These are phyloP conservation scores for Tylopilus intermedius DNA, from an alignment of 768 basidiomycete genomes.

Conservation along the genomic window DNA sequence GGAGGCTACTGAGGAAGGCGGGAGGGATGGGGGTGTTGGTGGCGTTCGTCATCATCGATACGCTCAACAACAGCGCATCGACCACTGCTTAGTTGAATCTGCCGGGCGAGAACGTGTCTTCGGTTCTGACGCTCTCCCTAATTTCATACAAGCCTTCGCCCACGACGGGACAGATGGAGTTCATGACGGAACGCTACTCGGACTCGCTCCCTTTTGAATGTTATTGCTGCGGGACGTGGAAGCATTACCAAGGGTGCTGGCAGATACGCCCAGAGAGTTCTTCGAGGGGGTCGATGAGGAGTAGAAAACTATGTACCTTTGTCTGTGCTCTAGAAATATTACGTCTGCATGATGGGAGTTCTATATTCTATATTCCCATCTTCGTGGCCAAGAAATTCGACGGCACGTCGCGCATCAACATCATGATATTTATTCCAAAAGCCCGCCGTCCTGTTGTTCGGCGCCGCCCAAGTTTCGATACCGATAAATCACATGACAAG, in stretches of 20 bases:
- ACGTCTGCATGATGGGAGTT: neutral
- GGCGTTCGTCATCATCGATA: constrained; percentile 94
- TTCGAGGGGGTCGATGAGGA: constrained; percentile 80
- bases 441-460: constrained; percentile 70
- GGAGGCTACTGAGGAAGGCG: constrained; percentile 75
- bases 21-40: constrained; percentile 90
- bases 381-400: neutral
- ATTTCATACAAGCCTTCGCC: constrained; percentile 68
- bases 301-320: constrained; percentile 10
- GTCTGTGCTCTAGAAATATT: neutral
- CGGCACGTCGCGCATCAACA: constrained; percentile 30
- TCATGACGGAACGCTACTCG: constrained; percentile 84
- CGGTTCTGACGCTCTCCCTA: constrained; percentile 90
- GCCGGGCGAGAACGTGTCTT: constrained; percentile 45
- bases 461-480: constrained; percentile 49
- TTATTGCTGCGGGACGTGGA: constrained; percentile 89
- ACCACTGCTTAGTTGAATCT: no score
- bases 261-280: constrained; percentile 87
- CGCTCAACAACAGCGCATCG: constrained; percentile 48
- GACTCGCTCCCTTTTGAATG: constrained; percentile 98
- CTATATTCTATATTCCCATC: neutral
- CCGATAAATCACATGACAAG: constrained; percentile 73
- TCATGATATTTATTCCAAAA: constrained; percentile 88
- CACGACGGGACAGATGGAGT: constrained; percentile 65
- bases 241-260: constrained; percentile 84